Base-by-base conservation (phyloP, 2,329 filamentous ascomycete species). In the Helicocarpus griseus region DNA sequence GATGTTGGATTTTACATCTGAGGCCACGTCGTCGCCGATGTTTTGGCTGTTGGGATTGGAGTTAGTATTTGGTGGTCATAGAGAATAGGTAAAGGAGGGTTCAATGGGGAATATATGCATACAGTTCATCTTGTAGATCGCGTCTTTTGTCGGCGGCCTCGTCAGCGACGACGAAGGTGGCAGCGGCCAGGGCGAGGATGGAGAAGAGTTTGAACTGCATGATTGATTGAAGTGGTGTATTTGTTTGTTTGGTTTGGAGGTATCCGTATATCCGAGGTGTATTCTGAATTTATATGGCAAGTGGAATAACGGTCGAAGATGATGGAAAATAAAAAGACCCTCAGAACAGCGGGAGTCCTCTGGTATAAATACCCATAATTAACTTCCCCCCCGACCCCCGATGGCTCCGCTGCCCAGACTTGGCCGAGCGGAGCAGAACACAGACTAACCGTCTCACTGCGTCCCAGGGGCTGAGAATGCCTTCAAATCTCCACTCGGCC, bases 171-270 rank as follows among this genome's bases (percentile, higher is more conserved):
- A 55, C 49, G 31, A 56, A 56, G 19, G 54, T 53, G 46, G 54
- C 51, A 43, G 54, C 51, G 44, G 54, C 55, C 19, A 62, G 48
- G 29, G 58, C 56, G 31, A 56, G 50, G 36, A 60, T 13, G 26
- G 58, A 50, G 43, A 59, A 45, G 9, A 46, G 40, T 50, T 59
- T 59, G 57, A 58, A 53, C 53, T 60, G 55, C 60, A 61, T 62
- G 19, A n/a, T 62, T 48, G 47, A 22, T 39, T 11, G 26, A 36
- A 17, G 13, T 48, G 21, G 17, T 44, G 41, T 29, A 13, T 7
- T 28, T 8, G 13, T 36, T 36, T 2, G 13, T n/a, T n/a, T 14
- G 44, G 13, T 5, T 35, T 26, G 29, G 9, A 31, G 31, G 2
- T n/a, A n/a, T n/a, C n/a, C n/a, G n/a, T n/a, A n/a, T n/a, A n/a